phyloP scores from a whole-genome alignment of 2,329 filamentous ascomycete genomes.

The Pseudogymnoascus sp. region DNA sequence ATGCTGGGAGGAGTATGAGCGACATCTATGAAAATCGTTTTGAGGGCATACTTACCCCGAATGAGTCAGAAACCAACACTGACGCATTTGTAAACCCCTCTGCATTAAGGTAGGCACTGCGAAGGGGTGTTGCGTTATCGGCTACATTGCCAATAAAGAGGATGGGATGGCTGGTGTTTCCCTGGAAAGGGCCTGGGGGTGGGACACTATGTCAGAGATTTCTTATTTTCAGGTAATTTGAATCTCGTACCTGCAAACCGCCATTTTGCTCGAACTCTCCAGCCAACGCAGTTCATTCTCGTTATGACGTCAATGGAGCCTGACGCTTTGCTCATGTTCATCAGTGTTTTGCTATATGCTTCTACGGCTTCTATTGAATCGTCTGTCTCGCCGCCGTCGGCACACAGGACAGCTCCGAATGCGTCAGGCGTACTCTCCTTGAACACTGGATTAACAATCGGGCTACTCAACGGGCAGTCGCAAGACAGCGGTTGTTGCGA shows the following conservation, averaged over 20 bases:
- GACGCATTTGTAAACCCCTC: conserved; percentile 36
- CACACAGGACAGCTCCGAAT: conserved; percentile 23
- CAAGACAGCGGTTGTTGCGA: conserved; percentile 19
- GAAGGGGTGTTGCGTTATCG: conserved; percentile 30
- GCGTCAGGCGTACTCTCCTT: conserved; percentile 20
- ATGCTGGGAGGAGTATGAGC: conserved; percentile 32
- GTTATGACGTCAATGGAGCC: conserved; percentile 37
- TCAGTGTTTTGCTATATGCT: conserved; percentile 18
- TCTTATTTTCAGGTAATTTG: neutral
- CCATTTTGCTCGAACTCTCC: conserved; percentile 26
- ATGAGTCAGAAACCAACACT: conserved; percentile 41
- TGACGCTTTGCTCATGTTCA: conserved; percentile 32
- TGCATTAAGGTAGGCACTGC: conserved; percentile 27
- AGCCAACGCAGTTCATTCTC: conserved; percentile 29
- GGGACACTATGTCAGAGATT: neutral
- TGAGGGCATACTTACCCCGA: conserved; percentile 34
- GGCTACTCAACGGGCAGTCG: conserved; percentile 11
- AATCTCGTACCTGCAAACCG: conserved; percentile 17
- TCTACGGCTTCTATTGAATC: conserved; percentile 20
- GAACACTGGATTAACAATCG: conserved; percentile 22
- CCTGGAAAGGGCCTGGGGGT: conserved; percentile 25
- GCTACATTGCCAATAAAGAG: conserved; percentile 31
- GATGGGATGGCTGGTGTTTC: conserved; percentile 28
- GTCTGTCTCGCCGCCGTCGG: conserved; percentile 18
- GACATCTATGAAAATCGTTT: neutral